These are phyloP conservation scores for Pinus albicaulis DNA, from an alignment of 75 land plant species.

Conservation along the genomic window DNA sequence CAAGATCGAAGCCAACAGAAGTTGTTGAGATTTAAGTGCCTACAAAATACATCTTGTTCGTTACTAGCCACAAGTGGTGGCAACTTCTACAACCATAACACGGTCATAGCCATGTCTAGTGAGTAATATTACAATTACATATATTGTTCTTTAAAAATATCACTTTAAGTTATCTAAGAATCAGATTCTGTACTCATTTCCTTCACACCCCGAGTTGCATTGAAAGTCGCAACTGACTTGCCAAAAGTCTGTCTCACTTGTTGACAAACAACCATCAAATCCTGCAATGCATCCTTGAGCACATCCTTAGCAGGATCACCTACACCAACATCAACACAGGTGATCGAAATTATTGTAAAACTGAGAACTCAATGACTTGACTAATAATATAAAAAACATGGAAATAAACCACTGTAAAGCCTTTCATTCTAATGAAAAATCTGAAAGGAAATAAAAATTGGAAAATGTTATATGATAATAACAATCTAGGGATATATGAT, in stretches of 20 bases:
- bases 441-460: background rate
- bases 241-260: constrained; percentile 74
- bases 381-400: background rate
- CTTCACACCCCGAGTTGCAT: background rate
- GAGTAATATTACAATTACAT: too few relatives aligned
- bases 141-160: too few relatives aligned
- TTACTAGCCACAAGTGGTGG: too few relatives aligned
- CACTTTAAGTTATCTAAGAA: too few relatives aligned
- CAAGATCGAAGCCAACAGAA: too few relatives aligned
- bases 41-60: too few relatives aligned
- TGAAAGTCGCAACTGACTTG: constrained; percentile 42
- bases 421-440: background rate
- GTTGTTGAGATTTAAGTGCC: too few relatives aligned
- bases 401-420: background rate
- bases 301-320: constrained; percentile 85
- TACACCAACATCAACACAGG: constrained; percentile 20
- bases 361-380: background rate
- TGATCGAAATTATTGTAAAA: background rate
- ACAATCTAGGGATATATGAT: background rate
- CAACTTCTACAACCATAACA: too few relatives aligned
- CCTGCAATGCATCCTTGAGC: constrained; percentile 75
- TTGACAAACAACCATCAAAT: constrained; percentile 58
- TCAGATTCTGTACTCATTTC: too few relatives aligned
- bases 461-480: background rate
- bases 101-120: too few relatives aligned